Percentiles rank a stretch among this genome's conserved stretches.
phyloP scores from a whole-genome alignment of 495 filamentous ascomycete species.

The Lasiosphaeria miniovina region DNA sequence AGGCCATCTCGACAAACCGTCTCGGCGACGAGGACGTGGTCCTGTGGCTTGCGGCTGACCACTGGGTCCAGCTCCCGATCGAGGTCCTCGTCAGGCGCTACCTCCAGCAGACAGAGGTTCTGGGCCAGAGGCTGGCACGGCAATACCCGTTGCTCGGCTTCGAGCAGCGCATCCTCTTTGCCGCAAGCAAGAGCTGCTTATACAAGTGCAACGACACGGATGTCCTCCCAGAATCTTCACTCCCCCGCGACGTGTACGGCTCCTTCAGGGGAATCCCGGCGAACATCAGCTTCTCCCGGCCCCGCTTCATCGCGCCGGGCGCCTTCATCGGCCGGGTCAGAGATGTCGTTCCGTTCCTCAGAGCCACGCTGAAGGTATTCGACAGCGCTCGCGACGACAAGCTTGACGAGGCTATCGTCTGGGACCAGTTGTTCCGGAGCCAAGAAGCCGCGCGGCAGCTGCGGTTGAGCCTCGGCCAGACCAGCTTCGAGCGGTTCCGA shows the following conservation, averaged over 20 bases:
- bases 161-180: slow-evolving; percentile 7
- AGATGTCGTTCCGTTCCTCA: slow-evolving; percentile 3
- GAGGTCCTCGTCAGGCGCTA: slow-evolving; percentile 14
- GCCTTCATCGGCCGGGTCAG: slow-evolving; percentile 8
- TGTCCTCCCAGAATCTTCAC: slow-evolving; percentile 9
- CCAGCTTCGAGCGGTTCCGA: background rate
- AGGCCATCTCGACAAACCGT: background rate
- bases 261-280: background rate
- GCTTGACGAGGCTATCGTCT: background rate
- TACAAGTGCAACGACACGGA: background rate
- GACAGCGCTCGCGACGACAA: background rate
- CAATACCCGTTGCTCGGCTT: slow-evolving; percentile 1
- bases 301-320: slow-evolving; percentile 1
- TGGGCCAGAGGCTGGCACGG: background rate
- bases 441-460: background rate
- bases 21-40: slow-evolving; percentile 1
- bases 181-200: slow-evolving; percentile 3
- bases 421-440: slow-evolving; percentile 1
- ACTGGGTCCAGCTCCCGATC: slow-evolving; percentile 11
- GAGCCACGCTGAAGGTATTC: background rate
- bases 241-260: slow-evolving; percentile 10
- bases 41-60: slow-evolving; percentile 8
- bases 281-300: slow-evolving; percentile 3
- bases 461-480: background rate
- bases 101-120: slow-evolving; percentile 11